Base-by-base conservation (phyloP, 2,329 filamentous ascomycete species). In the Paradendryphiella salina region DNA sequence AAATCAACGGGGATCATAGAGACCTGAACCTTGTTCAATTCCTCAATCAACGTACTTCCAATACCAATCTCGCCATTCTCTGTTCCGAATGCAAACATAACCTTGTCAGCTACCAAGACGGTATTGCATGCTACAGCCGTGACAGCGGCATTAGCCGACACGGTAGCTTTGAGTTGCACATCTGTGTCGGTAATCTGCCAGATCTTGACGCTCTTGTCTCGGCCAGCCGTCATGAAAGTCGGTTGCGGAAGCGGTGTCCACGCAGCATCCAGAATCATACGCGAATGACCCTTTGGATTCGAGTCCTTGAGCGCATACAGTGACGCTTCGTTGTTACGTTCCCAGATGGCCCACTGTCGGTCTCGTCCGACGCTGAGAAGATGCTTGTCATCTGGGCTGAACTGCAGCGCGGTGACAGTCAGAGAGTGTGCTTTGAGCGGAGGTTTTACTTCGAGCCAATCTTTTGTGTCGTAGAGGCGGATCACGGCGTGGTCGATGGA, bases 401-500 rank as follows among this genome's bases (percentile, higher is more conserved):
- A 99, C 7, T 85, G 80, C 29, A 99, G 77, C 13, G 88, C 82
- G 0, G 91, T 93, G 18, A 92, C 87, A 0, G 94, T 99, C 46
- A 97, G 80, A 0, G 88, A 85, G 74, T 99, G 94, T 1, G 89
- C 88, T n/a, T 84, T 82, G 23, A 99, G 79, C 0, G 93, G 83
- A 2, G 93, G 92, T 52, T 84, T 85, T 34, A 96, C 78, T 75
- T 99, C 91, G 14, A 90, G 87, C 94, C 94, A 99, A 36, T 83
- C 83, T 28, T 80, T 81, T 10, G 92, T 94, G 69, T 96, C 90
- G 68, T 96, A 97, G 6, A 99, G 74, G 15, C 94, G 85, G 64
- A 99, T 90, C 32, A 97, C 92, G 35, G 94, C 94, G 70, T 99
- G 94, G 71, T 96, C 94, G 49, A 93, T 80, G 1, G 91, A 95